Percentiles rank a stretch among this genome's conserved stretches.
Evolutionary conservation across 2,329 filamentous ascomycete genomes (phyloP).

Genomic region (Fusarium brachygibbosum): DNA sequence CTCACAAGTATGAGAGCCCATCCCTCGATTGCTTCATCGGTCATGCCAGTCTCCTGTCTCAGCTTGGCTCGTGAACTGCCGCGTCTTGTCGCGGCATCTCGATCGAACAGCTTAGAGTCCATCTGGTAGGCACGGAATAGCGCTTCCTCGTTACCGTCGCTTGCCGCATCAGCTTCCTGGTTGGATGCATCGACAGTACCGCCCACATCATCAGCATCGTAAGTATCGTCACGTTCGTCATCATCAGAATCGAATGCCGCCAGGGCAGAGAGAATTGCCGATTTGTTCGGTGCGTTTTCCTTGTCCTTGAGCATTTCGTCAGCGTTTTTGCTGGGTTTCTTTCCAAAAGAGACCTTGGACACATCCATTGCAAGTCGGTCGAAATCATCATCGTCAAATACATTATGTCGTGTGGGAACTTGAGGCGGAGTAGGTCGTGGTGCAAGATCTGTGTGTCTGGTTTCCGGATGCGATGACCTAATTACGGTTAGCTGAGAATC

Average conservation of each 20-base stretch:
- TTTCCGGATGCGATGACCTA: slow-evolving; percentile 50
- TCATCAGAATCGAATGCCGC: slow-evolving; percentile 93
- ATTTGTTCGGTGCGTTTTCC: slow-evolving; percentile 77
- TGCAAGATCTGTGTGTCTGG: slow-evolving; percentile 59
- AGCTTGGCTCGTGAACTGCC: slow-evolving; percentile 73
- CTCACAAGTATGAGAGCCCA: slow-evolving; percentile 90
- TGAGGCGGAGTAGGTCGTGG: slow-evolving; percentile 71
- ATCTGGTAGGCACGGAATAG: slow-evolving; percentile 80
- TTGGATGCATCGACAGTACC: slow-evolving; percentile 83
- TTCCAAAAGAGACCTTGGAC: slow-evolving; percentile 83
- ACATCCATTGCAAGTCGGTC: slow-evolving; percentile 76
- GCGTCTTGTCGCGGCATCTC: slow-evolving; percentile 78
- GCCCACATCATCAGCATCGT: slow-evolving; percentile 92
- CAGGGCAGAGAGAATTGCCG: slow-evolving; percentile 88
- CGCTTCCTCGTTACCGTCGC: slow-evolving; percentile 73
- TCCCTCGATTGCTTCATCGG: slow-evolving; percentile 92
- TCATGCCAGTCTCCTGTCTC: slow-evolving; percentile 85
- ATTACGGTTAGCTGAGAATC: slow-evolving; percentile 34
- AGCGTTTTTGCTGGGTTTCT: slow-evolving; percentile 74
- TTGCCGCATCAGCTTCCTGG: slow-evolving; percentile 63
- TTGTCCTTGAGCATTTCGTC: slow-evolving; percentile 78
- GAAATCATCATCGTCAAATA: slow-evolving; percentile 85
- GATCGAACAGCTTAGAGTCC: slow-evolving; percentile 74
- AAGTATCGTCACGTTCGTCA: slow-evolving; percentile 96
- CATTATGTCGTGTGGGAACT: slow-evolving; percentile 74